A percentile compares a stretch with the other conserved stretches of the same genome.
phyloP scores from a whole-genome alignment of 1,284 basidiomycete genomes.

The Rhodotorula glutinis region DNA sequence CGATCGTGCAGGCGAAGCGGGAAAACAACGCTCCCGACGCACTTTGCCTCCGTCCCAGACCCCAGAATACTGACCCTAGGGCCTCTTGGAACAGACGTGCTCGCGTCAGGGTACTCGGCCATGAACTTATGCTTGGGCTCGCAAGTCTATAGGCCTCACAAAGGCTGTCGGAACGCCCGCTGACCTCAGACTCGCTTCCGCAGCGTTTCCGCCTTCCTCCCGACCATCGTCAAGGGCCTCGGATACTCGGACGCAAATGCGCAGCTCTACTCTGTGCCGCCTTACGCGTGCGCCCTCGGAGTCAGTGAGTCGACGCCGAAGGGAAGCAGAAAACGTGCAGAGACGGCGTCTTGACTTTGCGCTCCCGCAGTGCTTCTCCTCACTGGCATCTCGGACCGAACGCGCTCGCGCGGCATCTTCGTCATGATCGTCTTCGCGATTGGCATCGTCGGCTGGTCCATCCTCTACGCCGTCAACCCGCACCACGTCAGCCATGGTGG shows the following conservation, averaged over 20 bases:
- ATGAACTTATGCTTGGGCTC: conserved; percentile 70
- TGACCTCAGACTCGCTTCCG: too few species aligned
- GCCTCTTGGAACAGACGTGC: not conserved
- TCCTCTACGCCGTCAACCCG: conserved; percentile 48
- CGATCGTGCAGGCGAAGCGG: too few species aligned
- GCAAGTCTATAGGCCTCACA: too few species aligned
- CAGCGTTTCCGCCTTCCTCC: conserved; percentile 68
- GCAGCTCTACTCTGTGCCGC: conserved; percentile 67
- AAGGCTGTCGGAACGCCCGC: too few species aligned
- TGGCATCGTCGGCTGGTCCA: conserved; percentile 51
- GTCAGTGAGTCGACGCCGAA: not conserved
- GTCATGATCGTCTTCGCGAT: conserved; percentile 48
- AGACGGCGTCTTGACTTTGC: not conserved
- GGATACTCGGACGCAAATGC: conserved; percentile 55
- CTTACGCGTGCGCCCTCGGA: conserved; percentile 42
- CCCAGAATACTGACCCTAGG: not conserved
- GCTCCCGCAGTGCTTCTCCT: conserved; percentile 60
- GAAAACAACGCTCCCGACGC: too few species aligned
- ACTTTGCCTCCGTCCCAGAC: too few species aligned
- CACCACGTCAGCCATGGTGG: conserved; percentile 39
- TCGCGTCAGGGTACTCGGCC: conserved; percentile 55
- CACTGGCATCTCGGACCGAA: conserved; percentile 66
- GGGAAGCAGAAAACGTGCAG: too few species aligned
- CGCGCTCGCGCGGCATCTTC: conserved; percentile 64
- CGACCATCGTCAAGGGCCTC: conserved; percentile 55